These are phyloP conservation scores for Exophiala xenobiotica DNA, from an alignment of 2,329 filamentous ascomycete species.

Conservation along the genomic window DNA sequence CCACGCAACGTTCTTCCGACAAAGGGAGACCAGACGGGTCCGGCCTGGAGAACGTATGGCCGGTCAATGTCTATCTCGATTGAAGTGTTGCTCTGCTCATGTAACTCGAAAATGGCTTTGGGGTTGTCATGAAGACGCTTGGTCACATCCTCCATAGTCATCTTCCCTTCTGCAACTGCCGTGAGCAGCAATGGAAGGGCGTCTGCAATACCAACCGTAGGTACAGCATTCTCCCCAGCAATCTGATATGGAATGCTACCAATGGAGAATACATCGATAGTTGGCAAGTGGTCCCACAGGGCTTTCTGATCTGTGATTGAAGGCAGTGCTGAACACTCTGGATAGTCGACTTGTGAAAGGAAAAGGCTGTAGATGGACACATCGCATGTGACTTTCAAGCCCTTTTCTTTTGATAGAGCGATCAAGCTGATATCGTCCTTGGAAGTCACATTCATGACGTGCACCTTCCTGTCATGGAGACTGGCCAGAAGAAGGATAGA, in stretches of 20 bases:
- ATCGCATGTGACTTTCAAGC: slow-evolving; percentile 78
- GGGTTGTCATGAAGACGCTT: slow-evolving; percentile 72
- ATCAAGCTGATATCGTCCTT: slow-evolving; percentile 78
- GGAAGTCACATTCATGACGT: slow-evolving; percentile 77
- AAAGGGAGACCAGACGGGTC: slow-evolving; percentile 67
- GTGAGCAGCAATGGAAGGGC: slow-evolving; percentile 72
- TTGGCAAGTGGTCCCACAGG: slow-evolving; percentile 70
- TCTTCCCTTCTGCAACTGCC: slow-evolving; percentile 69
- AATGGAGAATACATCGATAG: slow-evolving; percentile 76
- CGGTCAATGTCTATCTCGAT: slow-evolving; percentile 76
- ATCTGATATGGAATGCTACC: slow-evolving; percentile 77
- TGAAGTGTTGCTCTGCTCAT: slow-evolving; percentile 71
- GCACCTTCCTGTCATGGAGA: slow-evolving; percentile 73
- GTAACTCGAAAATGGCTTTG: slow-evolving; percentile 77
- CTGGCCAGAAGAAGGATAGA: slow-evolving; percentile 75
- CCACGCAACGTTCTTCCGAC: slow-evolving; percentile 67
- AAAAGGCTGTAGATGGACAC: slow-evolving; percentile 79
- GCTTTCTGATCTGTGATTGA: slow-evolving; percentile 67
- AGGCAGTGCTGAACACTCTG: slow-evolving; percentile 65
- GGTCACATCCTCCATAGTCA: slow-evolving; percentile 73
- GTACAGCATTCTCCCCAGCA: slow-evolving; percentile 58
- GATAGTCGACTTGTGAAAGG: slow-evolving; percentile 69
- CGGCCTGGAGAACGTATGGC: slow-evolving; percentile 59
- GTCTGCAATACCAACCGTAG: slow-evolving; percentile 68
- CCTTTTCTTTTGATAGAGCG: slow-evolving; percentile 75